Evolutionary conservation across 768 basidiomycete genomes (phyloP).

Genomic region (Trametes coccinea): DNA sequence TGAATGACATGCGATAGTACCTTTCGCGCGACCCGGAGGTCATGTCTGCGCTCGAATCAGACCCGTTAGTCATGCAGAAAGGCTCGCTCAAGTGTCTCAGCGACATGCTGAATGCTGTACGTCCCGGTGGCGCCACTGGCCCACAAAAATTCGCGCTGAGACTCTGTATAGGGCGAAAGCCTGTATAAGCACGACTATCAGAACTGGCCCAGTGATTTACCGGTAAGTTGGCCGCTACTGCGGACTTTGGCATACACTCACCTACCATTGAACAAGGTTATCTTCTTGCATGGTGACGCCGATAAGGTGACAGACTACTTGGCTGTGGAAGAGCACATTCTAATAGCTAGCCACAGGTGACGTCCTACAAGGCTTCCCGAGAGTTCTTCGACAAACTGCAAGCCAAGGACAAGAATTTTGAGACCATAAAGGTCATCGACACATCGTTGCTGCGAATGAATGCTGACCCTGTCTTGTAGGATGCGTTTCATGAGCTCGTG

Average conservation of each 20-base stretch:
- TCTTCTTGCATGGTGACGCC: not conserved
- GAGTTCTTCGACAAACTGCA: not conserved
- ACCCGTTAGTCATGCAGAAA: not conserved
- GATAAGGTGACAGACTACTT: not conserved
- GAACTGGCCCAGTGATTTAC: not conserved
- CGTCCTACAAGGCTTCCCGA: not conserved
- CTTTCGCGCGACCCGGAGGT: not conserved
- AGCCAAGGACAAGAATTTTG: not conserved
- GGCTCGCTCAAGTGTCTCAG: not conserved
- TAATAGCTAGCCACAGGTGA: not conserved
- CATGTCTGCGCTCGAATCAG: not conserved
- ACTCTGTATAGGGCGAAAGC: not conserved
- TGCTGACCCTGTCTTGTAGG: too few relatives aligned
- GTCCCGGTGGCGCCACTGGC: too few relatives aligned
- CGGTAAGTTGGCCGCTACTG: not conserved
- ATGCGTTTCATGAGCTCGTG: constrained; percentile 71
- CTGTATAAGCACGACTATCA: not conserved
- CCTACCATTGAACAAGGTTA: not conserved
- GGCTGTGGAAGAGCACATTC: not conserved
- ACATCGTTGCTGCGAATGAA: too few relatives aligned
- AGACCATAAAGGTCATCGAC: not conserved
- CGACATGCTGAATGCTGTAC: not conserved
- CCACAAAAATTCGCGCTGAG: too few relatives aligned
- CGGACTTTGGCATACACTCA: too few relatives aligned
- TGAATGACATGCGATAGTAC: not conserved